Conservation (phyloP, 352 stramenopile species). For the Globisporangium middletonii region DNA sequence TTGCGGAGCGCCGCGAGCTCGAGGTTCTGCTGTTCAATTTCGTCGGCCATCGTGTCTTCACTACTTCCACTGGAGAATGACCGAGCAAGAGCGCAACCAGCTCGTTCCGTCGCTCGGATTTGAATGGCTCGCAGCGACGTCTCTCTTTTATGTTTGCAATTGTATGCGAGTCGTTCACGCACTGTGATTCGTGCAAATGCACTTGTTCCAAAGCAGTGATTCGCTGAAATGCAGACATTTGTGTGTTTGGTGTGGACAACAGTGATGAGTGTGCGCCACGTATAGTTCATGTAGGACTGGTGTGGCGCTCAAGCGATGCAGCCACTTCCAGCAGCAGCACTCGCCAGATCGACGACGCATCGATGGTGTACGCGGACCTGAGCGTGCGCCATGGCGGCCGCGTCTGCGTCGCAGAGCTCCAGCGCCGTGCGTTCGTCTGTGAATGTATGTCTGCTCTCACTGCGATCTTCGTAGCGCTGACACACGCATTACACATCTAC, state of each 20-base stretch:
- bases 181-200: not conserved
- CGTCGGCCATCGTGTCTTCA: slow-evolving; percentile 30
- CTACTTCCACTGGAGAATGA: slow-evolving; percentile 16
- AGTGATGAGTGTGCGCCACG: no score
- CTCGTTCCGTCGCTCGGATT: not conserved
- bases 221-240: not conserved
- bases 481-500: no score
- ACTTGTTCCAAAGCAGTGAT: not conserved
- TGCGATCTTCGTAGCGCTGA: no score
- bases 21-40: slow-evolving; percentile 64
- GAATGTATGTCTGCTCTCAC: no score
- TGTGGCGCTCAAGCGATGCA: no score
- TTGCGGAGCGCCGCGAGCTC: slow-evolving; percentile 96
- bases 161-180: not conserved
- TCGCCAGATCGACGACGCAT: not conserved
- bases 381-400: slow-evolving; percentile 50
- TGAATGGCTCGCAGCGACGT: slow-evolving; percentile 12
- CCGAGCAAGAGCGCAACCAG: not conserved
- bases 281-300: no score
- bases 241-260: no score
- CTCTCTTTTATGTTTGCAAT: not conserved
- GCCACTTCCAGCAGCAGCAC: not conserved
- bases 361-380: slow-evolving; percentile 68
- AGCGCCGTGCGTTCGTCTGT: slow-evolving; percentile 35
- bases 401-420: slow-evolving; percentile 50